Evolutionary conservation across 2,329 filamentous ascomycete species (phyloP).

Genomic region (Aureobasidium sp.): DNA sequence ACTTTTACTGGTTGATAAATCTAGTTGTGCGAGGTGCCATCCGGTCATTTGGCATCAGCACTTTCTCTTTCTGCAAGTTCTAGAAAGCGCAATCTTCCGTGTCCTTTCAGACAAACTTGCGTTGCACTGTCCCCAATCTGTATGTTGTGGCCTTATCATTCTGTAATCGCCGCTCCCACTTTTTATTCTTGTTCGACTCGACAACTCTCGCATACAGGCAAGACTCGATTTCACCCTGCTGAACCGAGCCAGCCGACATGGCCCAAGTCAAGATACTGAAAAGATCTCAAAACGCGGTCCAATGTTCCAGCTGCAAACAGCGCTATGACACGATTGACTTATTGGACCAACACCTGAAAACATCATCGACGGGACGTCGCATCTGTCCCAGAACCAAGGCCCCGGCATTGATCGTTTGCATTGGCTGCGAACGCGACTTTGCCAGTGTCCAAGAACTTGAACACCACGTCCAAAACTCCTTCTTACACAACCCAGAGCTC

Average conservation of each 20-base stretch:
- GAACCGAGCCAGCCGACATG: neutral
- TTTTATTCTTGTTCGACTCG: neutral
- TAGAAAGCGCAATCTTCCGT: neutral
- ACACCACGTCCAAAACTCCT: neutral
- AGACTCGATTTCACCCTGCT: neutral
- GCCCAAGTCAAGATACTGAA: neutral
- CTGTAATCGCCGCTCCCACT: neutral
- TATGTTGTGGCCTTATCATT: neutral
- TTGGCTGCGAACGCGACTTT: constrained; percentile 6
- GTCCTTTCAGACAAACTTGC: neutral
- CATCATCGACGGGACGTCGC: neutral
- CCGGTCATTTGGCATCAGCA: neutral
- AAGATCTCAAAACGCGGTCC: neutral
- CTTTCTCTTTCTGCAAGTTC: neutral
- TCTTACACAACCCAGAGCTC: neutral
- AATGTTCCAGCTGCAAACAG: constrained; percentile 7
- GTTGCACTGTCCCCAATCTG: neutral
- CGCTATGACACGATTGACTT: neutral
- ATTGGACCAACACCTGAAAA: constrained; percentile 1
- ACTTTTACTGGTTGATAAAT: too few species aligned
- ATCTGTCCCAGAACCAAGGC: constrained; percentile 4
- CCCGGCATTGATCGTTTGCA: neutral
- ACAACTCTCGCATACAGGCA: neutral
- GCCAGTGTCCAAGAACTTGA: neutral
- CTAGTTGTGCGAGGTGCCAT: neutral